A percentile compares a stretch with the other conserved stretches of the same genome.
phyloP scores from a whole-genome alignment of 1,139 yeast species.

The Debaryomyces subglobosus region DNA sequence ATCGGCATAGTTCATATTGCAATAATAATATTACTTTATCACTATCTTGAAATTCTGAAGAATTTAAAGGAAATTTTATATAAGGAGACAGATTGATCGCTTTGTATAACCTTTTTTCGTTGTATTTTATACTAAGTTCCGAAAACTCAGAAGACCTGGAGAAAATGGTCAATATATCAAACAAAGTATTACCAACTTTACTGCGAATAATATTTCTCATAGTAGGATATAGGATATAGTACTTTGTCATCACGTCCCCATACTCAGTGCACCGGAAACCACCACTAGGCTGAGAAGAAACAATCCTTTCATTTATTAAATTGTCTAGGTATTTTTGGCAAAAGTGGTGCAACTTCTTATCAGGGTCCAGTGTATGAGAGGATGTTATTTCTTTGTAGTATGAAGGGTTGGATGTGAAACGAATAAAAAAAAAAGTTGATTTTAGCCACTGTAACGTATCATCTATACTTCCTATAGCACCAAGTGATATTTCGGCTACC shows the following conservation, averaged over 20 bases:
- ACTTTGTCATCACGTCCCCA: slow-evolving; percentile 51
- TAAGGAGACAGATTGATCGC: slow-evolving; percentile 42
- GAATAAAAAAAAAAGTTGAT: slow-evolving; percentile 53
- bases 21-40: slow-evolving; percentile 41
- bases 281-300: slow-evolving; percentile 16
- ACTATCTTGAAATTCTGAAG: slow-evolving; percentile 21
- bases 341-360: slow-evolving; percentile 29
- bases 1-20: slow-evolving; percentile 51
- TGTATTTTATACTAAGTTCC: slow-evolving; percentile 38
- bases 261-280: slow-evolving; percentile 32
- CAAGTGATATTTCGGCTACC: slow-evolving; percentile 52
- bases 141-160: slow-evolving; percentile 42
- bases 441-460: slow-evolving; percentile 51
- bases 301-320: slow-evolving; percentile 29
- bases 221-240: slow-evolving; percentile 46
- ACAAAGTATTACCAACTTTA: slow-evolving; percentile 15
- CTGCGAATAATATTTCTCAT: slow-evolving; percentile 25
- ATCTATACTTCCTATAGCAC: slow-evolving; percentile 37
- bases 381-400: slow-evolving; percentile 32
- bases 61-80: slow-evolving; percentile 31
- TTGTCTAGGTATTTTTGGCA: slow-evolving; percentile 31
- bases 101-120: slow-evolving; percentile 46
- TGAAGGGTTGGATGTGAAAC: slow-evolving; percentile 41
- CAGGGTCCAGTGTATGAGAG: slow-evolving; percentile 17
- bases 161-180: slow-evolving; percentile 28